Conservation (phyloP, 495 filamentous ascomycete species). For the Aspergillus mulundensis region DNA sequence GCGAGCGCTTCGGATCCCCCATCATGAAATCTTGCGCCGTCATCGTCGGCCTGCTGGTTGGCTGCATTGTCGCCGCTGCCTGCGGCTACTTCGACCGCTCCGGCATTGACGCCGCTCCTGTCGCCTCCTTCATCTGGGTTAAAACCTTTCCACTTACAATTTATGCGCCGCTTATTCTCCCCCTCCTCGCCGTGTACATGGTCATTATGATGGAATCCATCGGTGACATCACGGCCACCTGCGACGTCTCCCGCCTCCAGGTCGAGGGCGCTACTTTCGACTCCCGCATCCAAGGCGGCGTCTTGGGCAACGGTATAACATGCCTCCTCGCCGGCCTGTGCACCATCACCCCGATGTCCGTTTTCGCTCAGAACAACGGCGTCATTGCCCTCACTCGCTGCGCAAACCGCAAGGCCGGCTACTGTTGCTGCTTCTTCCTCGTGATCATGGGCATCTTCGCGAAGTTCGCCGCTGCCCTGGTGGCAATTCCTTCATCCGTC, state of each 20-base stretch:
- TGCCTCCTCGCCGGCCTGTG: constrained; percentile 74
- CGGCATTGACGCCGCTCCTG: constrained; percentile 67
- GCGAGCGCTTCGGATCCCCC: constrained; percentile 78
- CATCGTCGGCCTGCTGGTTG: constrained; percentile 74
- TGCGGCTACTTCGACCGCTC: constrained; percentile 75
- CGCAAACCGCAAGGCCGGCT: constrained; percentile 84
- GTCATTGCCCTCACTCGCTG: constrained; percentile 88
- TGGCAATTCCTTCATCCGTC: constrained; percentile 75
- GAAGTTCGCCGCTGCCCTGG: constrained; percentile 86
- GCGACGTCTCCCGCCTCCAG: constrained; percentile 78
- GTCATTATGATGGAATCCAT: constrained; percentile 89
- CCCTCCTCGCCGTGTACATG: constrained; percentile 80
- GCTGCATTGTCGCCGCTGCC: constrained; percentile 83
- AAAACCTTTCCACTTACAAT: constrained; percentile 76
- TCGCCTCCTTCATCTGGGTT: constrained; percentile 85
- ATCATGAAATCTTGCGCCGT: constrained; percentile 74
- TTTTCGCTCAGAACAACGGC: constrained; percentile 85
- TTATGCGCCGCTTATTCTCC: constrained; percentile 81
- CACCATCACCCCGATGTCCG: constrained; percentile 82
- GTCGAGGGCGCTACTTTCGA: constrained; percentile 79
- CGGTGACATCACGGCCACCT: constrained; percentile 57
- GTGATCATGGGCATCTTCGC: constrained; percentile 86
- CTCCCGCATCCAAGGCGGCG: constrained; percentile 84
- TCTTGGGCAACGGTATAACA: constrained; percentile 72
- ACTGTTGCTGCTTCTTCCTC: constrained; percentile 72